phyloP scores from a whole-genome alignment of 805 yeast genomes.

The Saitoella complicata region DNA sequence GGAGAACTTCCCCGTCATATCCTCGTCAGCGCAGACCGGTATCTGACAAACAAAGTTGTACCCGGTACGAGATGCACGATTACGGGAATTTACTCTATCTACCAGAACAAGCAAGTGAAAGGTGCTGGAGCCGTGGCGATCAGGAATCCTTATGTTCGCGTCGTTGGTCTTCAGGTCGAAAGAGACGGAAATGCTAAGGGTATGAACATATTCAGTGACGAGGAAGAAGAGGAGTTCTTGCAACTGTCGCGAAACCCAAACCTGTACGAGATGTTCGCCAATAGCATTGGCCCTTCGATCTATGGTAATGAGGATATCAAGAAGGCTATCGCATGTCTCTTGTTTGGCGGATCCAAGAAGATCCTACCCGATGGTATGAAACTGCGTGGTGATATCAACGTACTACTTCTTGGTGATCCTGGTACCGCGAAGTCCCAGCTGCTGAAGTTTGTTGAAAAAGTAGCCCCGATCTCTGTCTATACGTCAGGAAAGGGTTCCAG shows the following conservation, averaged over 20 bases:
- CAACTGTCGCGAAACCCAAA: constrained; percentile 68
- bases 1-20: constrained; percentile 98
- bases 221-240: constrained; percentile 84
- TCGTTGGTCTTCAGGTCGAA: constrained; percentile 74
- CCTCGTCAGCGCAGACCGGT: constrained; percentile 71
- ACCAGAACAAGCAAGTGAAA: constrained; percentile 47
- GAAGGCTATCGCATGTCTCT: constrained; percentile 76
- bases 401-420: constrained; percentile 87
- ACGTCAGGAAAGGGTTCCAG: constrained; percentile 99
- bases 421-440: constrained; percentile 98
- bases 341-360: constrained; percentile 90
- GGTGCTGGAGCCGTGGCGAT: constrained; percentile 61
- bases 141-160: constrained; percentile 78
- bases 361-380: constrained; percentile 90
- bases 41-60: constrained; percentile 72
- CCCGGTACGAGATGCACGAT: constrained; percentile 93
- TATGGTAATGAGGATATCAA: constrained; percentile 89
- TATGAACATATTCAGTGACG: constrained; percentile 57
- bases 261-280: constrained; percentile 68
- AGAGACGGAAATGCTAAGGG: constrained; percentile 54
- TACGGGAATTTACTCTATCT: constrained; percentile 84
- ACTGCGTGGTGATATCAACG: constrained; percentile 92
- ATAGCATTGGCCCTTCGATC: constrained; percentile 90
- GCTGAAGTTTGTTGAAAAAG: constrained; percentile 86
- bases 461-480: constrained; percentile 84